phyloP scores from a whole-genome alignment of 1,139 yeast genomes.

The Pichia sp. region DNA sequence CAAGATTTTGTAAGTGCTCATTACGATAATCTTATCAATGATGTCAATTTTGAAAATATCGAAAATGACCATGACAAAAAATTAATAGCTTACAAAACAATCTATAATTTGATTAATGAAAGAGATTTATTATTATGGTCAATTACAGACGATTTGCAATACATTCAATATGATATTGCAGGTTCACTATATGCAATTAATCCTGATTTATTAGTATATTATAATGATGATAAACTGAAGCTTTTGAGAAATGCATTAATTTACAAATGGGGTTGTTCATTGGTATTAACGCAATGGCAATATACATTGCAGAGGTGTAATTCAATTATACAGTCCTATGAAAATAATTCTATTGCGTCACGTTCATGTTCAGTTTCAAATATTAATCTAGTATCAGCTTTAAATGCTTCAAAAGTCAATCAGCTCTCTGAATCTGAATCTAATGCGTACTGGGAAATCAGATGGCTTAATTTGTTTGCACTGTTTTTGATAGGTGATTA shows the following conservation, averaged over 20 bases:
- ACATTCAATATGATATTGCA: conserved; percentile 9
- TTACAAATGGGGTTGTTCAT: conserved; percentile 6
- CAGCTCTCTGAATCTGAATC: conserved; percentile 10
- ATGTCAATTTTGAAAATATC: background rate
- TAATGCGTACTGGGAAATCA: conserved; percentile 12
- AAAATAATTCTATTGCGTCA: background rate
- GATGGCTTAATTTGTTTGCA: conserved; percentile 12
- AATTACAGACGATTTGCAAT: conserved; percentile 4
- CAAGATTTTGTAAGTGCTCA: conserved; percentile 4
- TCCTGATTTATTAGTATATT: conserved; percentile 5
- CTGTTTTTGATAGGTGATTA: conserved; percentile 13
- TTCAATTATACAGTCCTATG: conserved; percentile 5
- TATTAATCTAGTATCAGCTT: too few relatives aligned
- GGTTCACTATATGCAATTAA: conserved; percentile 9
- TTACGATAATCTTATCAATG: conserved; percentile 2
- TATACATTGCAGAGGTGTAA: conserved; percentile 7
- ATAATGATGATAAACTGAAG: conserved; percentile 2
- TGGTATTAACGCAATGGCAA: conserved; percentile 6
- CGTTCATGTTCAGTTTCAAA: background rate
- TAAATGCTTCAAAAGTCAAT: background rate
- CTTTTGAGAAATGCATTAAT: conserved; percentile 5
- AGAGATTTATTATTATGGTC: conserved; percentile 6
- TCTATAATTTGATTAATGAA: background rate
- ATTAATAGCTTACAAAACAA: background rate
- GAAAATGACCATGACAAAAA: background rate